Conservation (phyloP, 2,329 filamentous ascomycete genomes). For the Arthrobotrys entomopaga region DNA sequence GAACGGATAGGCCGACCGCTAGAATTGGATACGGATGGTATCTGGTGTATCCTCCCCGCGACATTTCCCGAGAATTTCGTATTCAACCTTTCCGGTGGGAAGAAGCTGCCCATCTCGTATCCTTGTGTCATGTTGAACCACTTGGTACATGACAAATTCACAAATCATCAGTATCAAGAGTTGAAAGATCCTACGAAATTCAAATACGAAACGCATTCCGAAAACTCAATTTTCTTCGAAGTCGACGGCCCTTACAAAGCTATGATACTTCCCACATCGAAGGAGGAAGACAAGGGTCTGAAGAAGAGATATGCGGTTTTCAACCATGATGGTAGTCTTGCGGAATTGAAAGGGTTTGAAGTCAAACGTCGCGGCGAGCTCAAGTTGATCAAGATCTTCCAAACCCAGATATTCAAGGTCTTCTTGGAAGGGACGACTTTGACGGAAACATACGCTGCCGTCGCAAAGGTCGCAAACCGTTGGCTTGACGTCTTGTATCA, state of each 20-base stretch:
- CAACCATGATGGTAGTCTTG: conserved; percentile 94
- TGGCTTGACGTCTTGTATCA: conserved; percentile 96
- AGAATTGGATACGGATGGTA: conserved; percentile 97
- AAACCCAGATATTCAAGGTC: conserved; percentile 99
- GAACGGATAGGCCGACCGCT: conserved; percentile 91
- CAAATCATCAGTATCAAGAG: conserved; percentile 96
- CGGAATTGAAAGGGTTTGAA: conserved; percentile 96
- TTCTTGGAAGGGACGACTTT: conserved; percentile 92
- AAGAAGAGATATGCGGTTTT: conserved; percentile 99
- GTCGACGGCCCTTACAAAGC: conserved; percentile 97
- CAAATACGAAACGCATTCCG: conserved; percentile 95
- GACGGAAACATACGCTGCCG: conserved; percentile 86
- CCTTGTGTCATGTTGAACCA: conserved; percentile 99
- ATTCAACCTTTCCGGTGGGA: conserved; percentile 93
- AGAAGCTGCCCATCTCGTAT: conserved; percentile 96
- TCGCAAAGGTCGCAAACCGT: conserved; percentile 92
- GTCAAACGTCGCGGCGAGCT: conserved; percentile 96
- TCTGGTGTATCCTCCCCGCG: conserved; percentile 98
- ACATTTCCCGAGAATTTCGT: conserved; percentile 96
- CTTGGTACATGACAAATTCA: conserved; percentile 91
- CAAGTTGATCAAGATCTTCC: conserved; percentile 99
- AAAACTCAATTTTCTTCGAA: conserved; percentile 99
- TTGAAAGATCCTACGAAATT: conserved; percentile 80
- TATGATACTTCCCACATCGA: conserved; percentile 96
- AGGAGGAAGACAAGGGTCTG: conserved; percentile 99